phyloP scores from a whole-genome alignment of 2,329 filamentous ascomycete species.

The Fusarium brevicatenulatum region DNA sequence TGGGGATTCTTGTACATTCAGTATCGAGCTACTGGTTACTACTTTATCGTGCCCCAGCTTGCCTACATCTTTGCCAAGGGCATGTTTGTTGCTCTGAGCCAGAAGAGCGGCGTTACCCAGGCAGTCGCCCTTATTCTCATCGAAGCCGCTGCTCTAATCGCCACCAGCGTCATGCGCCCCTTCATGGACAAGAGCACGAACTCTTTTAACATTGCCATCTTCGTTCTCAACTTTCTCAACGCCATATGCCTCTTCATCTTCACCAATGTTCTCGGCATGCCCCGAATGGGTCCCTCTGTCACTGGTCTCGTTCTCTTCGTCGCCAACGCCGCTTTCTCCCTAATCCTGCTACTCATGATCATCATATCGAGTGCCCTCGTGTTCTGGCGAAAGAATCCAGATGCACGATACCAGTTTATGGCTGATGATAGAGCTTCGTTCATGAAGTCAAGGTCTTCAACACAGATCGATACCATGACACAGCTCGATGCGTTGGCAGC shows the following conservation, averaged over 20 bases:
- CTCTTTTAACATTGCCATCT: constrained; percentile 93
- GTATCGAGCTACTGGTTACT: constrained; percentile 94
- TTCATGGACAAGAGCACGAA: constrained; percentile 99
- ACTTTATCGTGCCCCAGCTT: constrained; percentile 86
- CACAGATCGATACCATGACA: constrained; percentile 77
- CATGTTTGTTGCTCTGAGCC: constrained; percentile 86
- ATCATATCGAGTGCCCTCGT: constrained; percentile 68
- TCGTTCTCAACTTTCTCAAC: constrained; percentile 89
- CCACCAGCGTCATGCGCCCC: constrained; percentile 80
- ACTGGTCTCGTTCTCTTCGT: constrained; percentile 92
- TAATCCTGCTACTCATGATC: constrained; percentile 85
- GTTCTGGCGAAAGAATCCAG: constrained; percentile 92
- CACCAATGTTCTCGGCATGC: constrained; percentile 85
- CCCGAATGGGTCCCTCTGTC: constrained; percentile 82
- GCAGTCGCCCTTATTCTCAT: constrained; percentile 85
- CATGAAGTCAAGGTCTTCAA: constrained; percentile 84
- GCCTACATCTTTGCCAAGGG: constrained; percentile 83
- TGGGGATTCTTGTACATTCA: constrained; percentile 98
- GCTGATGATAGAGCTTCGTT: constrained; percentile 94
- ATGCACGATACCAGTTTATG: constrained; percentile 95
- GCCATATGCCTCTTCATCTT: constrained; percentile 90
- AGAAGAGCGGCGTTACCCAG: constrained; percentile 77
- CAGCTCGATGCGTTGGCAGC: constrained; percentile 90
- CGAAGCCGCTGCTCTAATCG: constrained; percentile 81
- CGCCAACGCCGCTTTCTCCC: constrained; percentile 83